Evolutionary conservation across 257 asterid genomes (phyloP).

Genomic region (Solanum habrochaites): DNA sequence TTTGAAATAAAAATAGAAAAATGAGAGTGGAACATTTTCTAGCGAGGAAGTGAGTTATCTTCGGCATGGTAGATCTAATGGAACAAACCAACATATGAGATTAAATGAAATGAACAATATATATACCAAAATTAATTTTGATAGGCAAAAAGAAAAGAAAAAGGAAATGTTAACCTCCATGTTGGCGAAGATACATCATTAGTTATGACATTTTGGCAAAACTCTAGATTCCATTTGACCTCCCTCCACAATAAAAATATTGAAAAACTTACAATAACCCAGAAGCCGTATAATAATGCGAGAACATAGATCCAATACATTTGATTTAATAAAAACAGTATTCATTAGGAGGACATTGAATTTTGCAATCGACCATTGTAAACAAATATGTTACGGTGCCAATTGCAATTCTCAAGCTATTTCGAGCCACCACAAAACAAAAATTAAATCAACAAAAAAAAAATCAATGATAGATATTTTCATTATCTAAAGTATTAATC

Average conservation of each 20-base stretch:
- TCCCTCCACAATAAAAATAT: neutral
- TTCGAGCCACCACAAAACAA: neutral
- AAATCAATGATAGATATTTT: neutral
- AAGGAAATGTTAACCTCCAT: neutral
- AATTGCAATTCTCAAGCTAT: neutral
- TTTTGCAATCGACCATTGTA: neutral
- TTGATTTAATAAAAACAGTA: neutral
- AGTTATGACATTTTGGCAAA: neutral
- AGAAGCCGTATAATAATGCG: too few relatives aligned
- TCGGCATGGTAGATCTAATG: neutral
- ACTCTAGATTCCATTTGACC: neutral
- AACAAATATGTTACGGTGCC: neutral
- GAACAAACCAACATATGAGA: neutral
- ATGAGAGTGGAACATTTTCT: too few relatives aligned
- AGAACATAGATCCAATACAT: neutral
- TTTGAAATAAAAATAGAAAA: too few relatives aligned
- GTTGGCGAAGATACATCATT: too few relatives aligned
- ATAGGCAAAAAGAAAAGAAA: neutral
- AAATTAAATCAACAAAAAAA: neutral
- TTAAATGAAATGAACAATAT: neutral
- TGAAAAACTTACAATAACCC: neutral
- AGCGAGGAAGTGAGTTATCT: too few relatives aligned
- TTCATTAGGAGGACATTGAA: neutral
- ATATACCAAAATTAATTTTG: neutral
- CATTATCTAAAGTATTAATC: neutral